phyloP scores from a whole-genome alignment of 495 filamentous ascomycete species.

The Aspergillus cristatus region DNA sequence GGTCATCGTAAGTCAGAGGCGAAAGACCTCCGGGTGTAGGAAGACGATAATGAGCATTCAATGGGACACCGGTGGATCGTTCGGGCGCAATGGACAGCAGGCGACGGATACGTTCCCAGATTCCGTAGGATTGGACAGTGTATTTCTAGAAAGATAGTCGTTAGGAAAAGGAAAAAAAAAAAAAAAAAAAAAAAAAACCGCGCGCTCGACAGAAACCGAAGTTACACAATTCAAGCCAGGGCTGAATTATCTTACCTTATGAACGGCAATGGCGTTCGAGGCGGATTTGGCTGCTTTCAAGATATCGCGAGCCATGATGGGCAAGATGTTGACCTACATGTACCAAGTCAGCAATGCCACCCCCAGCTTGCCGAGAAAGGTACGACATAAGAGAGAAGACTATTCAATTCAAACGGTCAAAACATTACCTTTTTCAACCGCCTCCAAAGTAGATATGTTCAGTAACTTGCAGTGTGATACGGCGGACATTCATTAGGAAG shows the following conservation, averaged over 20 bases:
- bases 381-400: no score
- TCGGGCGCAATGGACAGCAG: slow-evolving; percentile 74
- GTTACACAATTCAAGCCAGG: no score
- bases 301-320: slow-evolving; percentile 32
- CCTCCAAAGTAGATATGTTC: no score
- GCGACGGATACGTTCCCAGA: slow-evolving; percentile 80
- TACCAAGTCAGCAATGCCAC: slow-evolving; percentile 1
- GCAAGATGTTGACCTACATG: slow-evolving; percentile 19
- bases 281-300: slow-evolving; percentile 36
- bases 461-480: no score
- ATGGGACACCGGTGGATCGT: slow-evolving; percentile 81
- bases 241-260: slow-evolving; percentile 20
- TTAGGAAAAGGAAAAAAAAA: not conserved
- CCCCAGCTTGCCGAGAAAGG: no score
- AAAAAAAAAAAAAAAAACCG: not conserved
- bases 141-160: slow-evolving; percentile 65
- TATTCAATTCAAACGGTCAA: no score
- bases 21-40: slow-evolving; percentile 74
- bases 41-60: slow-evolving; percentile 88
- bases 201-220: no score
- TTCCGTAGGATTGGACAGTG: slow-evolving; percentile 81
- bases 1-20: slow-evolving; percentile 74
- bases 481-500: no score
- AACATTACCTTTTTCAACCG: no score
- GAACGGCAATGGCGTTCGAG: slow-evolving; percentile 27